These are phyloP conservation scores for Botryobasidium botryosum DNA, from an alignment of 768 basidiomycete genomes.

Conservation along the genomic window DNA sequence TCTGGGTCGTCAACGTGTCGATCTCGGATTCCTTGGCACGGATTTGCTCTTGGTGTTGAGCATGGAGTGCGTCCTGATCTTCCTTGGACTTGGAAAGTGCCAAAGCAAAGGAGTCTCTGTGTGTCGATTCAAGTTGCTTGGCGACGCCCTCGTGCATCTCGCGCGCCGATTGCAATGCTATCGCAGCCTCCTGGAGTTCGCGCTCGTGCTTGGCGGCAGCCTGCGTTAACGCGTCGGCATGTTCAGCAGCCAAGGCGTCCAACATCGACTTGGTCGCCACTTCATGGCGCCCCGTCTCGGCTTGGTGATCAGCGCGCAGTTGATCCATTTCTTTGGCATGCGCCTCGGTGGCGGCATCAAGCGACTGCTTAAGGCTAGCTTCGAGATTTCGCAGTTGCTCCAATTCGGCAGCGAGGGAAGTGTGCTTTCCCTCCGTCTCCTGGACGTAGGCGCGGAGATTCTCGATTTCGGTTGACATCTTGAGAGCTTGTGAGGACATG, in stretches of 20 bases:
- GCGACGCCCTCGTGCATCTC: slow-evolving; percentile 6
- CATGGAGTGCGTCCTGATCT: too few relatives aligned
- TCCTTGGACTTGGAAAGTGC: too few relatives aligned
- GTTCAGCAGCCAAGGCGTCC: slow-evolving; percentile 1
- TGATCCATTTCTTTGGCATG: slow-evolving; percentile 24
- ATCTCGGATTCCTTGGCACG: slow-evolving; percentile 27
- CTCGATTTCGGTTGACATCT: slow-evolving; percentile 80
- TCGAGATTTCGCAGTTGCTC: slow-evolving; percentile 43
- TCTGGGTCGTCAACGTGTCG: slow-evolving; percentile 18
- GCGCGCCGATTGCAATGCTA: slow-evolving; percentile 8
- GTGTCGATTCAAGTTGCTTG: too few relatives aligned
- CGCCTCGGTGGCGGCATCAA: slow-evolving; percentile 18
- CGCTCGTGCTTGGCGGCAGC: slow-evolving; percentile 16
- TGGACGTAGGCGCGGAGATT: slow-evolving; percentile 30
- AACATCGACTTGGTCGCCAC: slow-evolving; percentile 3
- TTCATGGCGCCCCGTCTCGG: slow-evolving; percentile 6
- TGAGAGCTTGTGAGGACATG: slow-evolving; percentile 36
- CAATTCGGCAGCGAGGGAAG: slow-evolving; percentile 33
- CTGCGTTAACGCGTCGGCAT: slow-evolving; percentile 4
- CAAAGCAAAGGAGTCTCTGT: too few relatives aligned
- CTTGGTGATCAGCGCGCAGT: slow-evolving; percentile 31
- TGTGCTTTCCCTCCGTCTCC: slow-evolving; percentile 25
- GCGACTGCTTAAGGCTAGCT: slow-evolving; percentile 25
- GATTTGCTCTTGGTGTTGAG: slow-evolving; percentile 30
- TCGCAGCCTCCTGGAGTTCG: slow-evolving; percentile 13